Conservation (phyloP, 805 yeast species). For the Clavispora phyllophila region DNA sequence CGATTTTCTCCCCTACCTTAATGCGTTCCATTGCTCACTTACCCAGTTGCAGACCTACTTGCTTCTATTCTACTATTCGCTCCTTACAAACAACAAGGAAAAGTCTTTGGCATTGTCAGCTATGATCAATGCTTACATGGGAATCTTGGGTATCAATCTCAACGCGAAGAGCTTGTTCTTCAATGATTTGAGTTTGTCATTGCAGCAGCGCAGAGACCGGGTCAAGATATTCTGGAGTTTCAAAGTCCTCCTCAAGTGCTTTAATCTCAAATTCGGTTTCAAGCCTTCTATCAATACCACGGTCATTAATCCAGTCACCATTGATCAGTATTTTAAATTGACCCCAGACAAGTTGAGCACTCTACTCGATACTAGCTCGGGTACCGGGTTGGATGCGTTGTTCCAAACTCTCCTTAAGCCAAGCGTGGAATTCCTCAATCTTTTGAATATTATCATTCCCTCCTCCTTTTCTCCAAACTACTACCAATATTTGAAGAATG, state of each 20-base stretch:
- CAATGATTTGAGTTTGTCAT: constrained; percentile 41
- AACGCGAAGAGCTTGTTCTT: constrained; percentile 38
- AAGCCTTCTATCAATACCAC: constrained; percentile 44
- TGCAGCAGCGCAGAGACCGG: constrained; percentile 32
- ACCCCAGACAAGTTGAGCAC: constrained; percentile 40
- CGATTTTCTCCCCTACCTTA: constrained; percentile 44
- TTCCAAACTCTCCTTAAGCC: constrained; percentile 36
- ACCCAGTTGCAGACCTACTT: constrained; percentile 48
- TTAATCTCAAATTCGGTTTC: constrained; percentile 40
- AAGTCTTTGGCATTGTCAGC: constrained; percentile 34
- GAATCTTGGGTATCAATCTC: constrained; percentile 38
- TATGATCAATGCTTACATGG: constrained; percentile 39
- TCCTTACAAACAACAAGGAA: constrained; percentile 39
- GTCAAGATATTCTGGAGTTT: constrained; percentile 46
- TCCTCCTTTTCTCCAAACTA: constrained; percentile 44
- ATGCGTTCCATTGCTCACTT: constrained; percentile 43
- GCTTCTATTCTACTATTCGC: constrained; percentile 44
- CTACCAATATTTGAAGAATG: constrained; percentile 34
- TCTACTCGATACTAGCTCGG: constrained; percentile 20
- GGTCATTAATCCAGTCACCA: constrained; percentile 43
- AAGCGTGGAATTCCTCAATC: constrained; percentile 39
- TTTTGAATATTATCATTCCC: constrained; percentile 41
- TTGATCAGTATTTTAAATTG: constrained; percentile 39
- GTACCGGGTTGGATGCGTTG: constrained; percentile 22
- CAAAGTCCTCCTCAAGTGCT: constrained; percentile 38